These are phyloP conservation scores for Stagonosporopsis vannaccii DNA, from an alignment of 2,329 filamentous ascomycete genomes.

Conservation along the genomic window DNA sequence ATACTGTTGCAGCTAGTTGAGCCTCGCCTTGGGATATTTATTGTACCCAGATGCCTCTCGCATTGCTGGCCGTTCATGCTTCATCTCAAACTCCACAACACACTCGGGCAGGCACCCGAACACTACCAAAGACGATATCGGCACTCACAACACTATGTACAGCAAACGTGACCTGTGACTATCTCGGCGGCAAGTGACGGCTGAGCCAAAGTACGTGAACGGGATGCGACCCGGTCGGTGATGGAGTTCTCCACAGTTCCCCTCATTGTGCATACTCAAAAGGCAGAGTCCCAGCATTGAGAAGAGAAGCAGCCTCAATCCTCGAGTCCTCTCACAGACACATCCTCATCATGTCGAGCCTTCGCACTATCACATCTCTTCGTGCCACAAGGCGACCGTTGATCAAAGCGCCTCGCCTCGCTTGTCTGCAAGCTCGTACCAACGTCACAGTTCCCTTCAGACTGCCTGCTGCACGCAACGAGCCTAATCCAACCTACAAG, in stretches of 20 bases:
- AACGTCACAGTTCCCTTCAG: constrained; percentile 41
- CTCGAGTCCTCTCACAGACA: constrained; percentile 3
- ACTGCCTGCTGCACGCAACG: constrained; percentile 37
- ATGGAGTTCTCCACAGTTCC: constrained; percentile 18
- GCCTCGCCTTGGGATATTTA: constrained; percentile 8
- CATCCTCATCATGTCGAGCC: constrained; percentile 24
- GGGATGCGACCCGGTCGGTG: constrained; percentile 14
- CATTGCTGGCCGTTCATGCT: constrained; percentile 11
- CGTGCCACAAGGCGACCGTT: constrained; percentile 22
- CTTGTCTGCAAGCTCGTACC: constrained; percentile 30
- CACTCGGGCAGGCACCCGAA: constrained; percentile 12
- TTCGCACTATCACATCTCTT: constrained; percentile 25
- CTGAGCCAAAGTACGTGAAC: constrained; percentile 13
- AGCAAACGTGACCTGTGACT: constrained; percentile 8
- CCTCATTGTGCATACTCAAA: constrained; percentile 21
- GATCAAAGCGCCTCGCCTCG: constrained; percentile 17
- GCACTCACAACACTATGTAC: neutral
- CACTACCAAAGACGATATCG: constrained; percentile 5
- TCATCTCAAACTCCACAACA: neutral
- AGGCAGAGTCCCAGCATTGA: constrained; percentile 15
- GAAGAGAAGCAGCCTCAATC: constrained; percentile 6
- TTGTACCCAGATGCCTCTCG: constrained; percentile 5
- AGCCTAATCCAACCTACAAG: constrained; percentile 41
- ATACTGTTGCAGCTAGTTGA: neutral
- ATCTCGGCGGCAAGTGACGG: constrained; percentile 23